phyloP scores from a whole-genome alignment of 2,329 filamentous ascomycete genomes.

The Daldinia eschscholtzii region DNA sequence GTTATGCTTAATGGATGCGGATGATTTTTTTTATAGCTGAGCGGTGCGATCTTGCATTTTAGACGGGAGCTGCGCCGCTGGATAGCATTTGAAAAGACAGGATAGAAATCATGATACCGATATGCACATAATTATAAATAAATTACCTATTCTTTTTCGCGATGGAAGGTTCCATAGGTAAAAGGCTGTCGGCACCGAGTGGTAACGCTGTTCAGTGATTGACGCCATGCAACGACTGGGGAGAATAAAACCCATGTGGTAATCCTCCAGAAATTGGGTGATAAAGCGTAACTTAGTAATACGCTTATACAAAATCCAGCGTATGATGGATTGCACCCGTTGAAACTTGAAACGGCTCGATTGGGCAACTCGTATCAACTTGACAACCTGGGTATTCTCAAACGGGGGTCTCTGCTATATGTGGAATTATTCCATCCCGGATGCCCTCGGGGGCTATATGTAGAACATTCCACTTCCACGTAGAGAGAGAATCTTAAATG shows the following conservation, averaged over 20 bases:
- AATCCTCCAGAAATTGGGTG: slow-evolving; percentile 22
- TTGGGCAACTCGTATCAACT: slow-evolving; percentile 35
- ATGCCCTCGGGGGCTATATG: slow-evolving; percentile 23
- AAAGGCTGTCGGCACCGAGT: background rate
- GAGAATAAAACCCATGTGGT: slow-evolving; percentile 30
- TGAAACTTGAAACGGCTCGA: slow-evolving; percentile 40
- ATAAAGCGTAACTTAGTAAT: background rate
- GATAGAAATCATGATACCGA: background rate
- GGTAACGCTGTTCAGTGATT: background rate
- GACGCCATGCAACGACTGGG: slow-evolving; percentile 6
- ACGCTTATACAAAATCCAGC: background rate
- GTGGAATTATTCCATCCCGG: slow-evolving; percentile 13
- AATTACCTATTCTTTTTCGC: background rate
- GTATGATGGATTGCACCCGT: slow-evolving; percentile 8
- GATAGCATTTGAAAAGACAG: slow-evolving; percentile 1
- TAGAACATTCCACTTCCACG: slow-evolving; percentile 23
- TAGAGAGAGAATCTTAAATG: slow-evolving; percentile 11
- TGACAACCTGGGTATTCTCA: slow-evolving; percentile 14
- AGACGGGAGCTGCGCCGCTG: slow-evolving; percentile 7
- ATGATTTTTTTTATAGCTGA: background rate
- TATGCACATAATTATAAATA: slow-evolving; percentile 7
- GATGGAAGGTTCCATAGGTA: background rate
- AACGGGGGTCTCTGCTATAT: slow-evolving; percentile 19
- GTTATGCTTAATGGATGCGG: slow-evolving; percentile 14
- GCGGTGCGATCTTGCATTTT: slow-evolving; percentile 19